These are phyloP conservation scores for Saccharomyces uvarum DNA, from an alignment of 1,139 yeast species.

Conservation along the genomic window DNA sequence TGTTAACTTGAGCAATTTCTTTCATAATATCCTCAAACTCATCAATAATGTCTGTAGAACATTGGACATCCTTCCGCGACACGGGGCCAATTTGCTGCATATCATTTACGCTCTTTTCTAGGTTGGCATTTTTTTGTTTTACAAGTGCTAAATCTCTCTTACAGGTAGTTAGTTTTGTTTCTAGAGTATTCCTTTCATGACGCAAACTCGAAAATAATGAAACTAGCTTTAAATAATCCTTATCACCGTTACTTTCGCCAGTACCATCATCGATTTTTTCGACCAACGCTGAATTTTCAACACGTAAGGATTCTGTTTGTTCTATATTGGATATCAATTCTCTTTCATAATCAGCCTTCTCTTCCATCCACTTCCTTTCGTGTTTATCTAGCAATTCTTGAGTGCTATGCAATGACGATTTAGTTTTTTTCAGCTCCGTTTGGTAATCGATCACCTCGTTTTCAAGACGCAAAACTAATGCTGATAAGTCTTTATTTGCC, in stretches of 20 bases:
- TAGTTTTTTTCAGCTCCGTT: constrained; percentile 34
- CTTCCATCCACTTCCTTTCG: constrained; percentile 41
- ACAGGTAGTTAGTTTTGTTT: constrained; percentile 45
- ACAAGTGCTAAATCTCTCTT: constrained; percentile 27
- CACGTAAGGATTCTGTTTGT: constrained; percentile 49
- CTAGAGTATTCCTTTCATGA: constrained; percentile 69
- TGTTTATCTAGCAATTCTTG: constrained; percentile 31
- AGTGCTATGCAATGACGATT: constrained; percentile 32
- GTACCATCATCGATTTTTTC: constrained; percentile 30
- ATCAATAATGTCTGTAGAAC: constrained; percentile 29
- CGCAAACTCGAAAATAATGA: constrained; percentile 53
- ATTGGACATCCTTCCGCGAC: neutral
- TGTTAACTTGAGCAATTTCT: constrained; percentile 60
- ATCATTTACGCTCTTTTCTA: constrained; percentile 27
- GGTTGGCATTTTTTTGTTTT: constrained; percentile 37
- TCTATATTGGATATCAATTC: constrained; percentile 43
- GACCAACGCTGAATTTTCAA: constrained; percentile 13
- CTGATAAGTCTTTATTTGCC: neutral
- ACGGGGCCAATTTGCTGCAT: constrained; percentile 14
- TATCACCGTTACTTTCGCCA: constrained; percentile 16
- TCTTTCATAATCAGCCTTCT: constrained; percentile 42
- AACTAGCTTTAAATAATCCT: constrained; percentile 28
- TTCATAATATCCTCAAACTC: constrained; percentile 50
- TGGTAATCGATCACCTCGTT: constrained; percentile 38
- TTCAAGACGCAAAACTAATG: constrained; percentile 15